These are phyloP conservation scores for Mycotypha africana DNA, from an alignment of 371 early-diverging fungal genomes.

Conservation along the genomic window DNA sequence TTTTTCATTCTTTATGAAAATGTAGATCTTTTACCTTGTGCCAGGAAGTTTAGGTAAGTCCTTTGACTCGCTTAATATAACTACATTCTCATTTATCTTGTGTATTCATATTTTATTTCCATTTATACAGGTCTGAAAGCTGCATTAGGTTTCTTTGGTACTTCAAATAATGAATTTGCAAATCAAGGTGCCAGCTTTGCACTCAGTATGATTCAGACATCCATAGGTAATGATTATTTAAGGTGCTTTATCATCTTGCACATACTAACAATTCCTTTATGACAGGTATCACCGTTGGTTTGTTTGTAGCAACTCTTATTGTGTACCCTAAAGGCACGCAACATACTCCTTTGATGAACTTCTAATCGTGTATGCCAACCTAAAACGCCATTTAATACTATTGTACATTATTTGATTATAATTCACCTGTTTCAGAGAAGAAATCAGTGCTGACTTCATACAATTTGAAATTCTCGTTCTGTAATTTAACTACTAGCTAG, in stretches of 20 bases:
- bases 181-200: slow-evolving; percentile 45
- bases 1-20: neutral
- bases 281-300: slow-evolving; percentile 54
- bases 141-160: slow-evolving; percentile 39
- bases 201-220: slow-evolving; percentile 44
- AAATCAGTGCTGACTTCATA: too few species aligned
- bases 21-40: slow-evolving; percentile 41
- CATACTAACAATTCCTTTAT: neutral
- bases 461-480: too few species aligned
- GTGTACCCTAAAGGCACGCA: slow-evolving; percentile 53
- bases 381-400: too few species aligned
- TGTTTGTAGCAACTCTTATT: slow-evolving; percentile 50
- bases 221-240: slow-evolving; percentile 29
- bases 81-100: too few species aligned
- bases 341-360: slow-evolving; percentile 57
- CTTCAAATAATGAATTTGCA: slow-evolving; percentile 24
- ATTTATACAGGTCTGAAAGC: slow-evolving; percentile 38
- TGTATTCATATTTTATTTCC: neutral
- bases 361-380: too few species aligned
- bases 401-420: too few species aligned
- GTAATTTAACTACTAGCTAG: too few species aligned
- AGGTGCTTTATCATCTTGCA: too few species aligned
- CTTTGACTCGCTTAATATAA: too few species aligned
- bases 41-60: slow-evolving; percentile 49
- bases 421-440: too few species aligned